These are phyloP conservation scores for Verticillium albo-atrum DNA, from an alignment of 2,329 filamentous ascomycete genomes.

Conservation along the genomic window DNA sequence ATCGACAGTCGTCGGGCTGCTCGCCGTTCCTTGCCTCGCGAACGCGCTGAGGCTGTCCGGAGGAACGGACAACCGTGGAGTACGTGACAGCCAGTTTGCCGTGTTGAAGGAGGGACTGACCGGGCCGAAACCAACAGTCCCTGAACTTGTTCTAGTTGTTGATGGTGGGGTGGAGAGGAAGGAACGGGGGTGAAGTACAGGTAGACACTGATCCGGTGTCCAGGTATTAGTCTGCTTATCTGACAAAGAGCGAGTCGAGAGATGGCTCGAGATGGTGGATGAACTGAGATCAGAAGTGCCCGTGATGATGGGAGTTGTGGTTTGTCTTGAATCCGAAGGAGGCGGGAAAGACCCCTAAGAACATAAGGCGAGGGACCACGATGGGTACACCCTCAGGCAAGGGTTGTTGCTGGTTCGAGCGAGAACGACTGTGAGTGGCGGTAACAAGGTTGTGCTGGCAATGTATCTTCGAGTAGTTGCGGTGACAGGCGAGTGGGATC, in stretches of 20 bases:
- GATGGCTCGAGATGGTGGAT: not conserved
- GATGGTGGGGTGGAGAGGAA: not conserved
- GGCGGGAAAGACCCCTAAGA: not conserved
- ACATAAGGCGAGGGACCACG: not conserved
- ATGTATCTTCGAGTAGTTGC: not conserved
- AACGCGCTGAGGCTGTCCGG: conserved; percentile 10
- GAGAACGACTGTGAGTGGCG: not conserved
- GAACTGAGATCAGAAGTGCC: not conserved
- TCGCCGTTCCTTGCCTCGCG: conserved; percentile 15
- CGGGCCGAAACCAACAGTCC: conserved; percentile 14
- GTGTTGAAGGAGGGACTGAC: conserved; percentile 9
- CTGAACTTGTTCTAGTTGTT: not conserved
- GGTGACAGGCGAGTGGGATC: conserved; percentile 1
- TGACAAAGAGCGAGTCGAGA: not conserved
- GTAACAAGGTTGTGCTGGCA: not conserved
- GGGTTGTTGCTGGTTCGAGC: not conserved
- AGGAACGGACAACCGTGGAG: conserved; percentile 11
- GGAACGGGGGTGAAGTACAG: not conserved
- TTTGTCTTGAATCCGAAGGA: not conserved
- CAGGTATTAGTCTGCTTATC: not conserved
- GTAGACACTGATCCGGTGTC: not conserved
- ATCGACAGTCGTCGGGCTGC: conserved; percentile 3
- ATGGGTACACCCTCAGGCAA: not conserved
- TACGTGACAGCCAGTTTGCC: conserved; percentile 12
- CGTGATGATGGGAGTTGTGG: not conserved